Evolutionary conservation across 2,329 filamentous ascomycete species (phyloP).

Genomic region (Aspergillus udagawae): DNA sequence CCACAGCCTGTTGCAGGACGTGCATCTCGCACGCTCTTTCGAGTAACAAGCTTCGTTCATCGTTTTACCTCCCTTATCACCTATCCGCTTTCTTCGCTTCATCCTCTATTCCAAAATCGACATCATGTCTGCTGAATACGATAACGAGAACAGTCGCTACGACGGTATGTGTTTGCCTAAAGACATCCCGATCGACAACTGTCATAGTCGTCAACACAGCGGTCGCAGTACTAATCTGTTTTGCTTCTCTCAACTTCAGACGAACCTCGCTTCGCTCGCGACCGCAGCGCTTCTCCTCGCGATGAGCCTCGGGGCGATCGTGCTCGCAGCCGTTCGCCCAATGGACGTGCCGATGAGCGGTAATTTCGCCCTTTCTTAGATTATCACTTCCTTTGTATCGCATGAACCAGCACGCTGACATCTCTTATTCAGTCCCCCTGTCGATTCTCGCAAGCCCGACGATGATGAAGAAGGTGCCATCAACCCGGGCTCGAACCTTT

Average conservation of each 20-base stretch:
- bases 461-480: constrained; percentile 70
- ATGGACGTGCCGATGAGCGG: constrained; percentile 53
- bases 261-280: constrained; percentile 62
- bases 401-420: constrained; percentile 1
- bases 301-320: constrained; percentile 52
- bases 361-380: constrained; percentile 26
- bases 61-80: not conserved
- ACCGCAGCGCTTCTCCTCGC: constrained; percentile 64
- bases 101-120: constrained; percentile 15
- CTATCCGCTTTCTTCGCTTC: constrained; percentile 16
- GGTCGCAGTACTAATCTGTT: constrained; percentile 10
- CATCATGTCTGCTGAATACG: constrained; percentile 54
- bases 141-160: constrained; percentile 62
- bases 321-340: constrained; percentile 62
- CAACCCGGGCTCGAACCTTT: constrained; percentile 96
- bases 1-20: not conserved
- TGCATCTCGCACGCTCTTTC: constrained; percentile 8
- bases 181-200: constrained; percentile 7
- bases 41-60: not conserved
- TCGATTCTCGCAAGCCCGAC: constrained; percentile 45
- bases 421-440: constrained; percentile 37
- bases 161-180: constrained; percentile 49
- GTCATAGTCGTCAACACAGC: constrained; percentile 3
- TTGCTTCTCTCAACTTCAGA: constrained; percentile 34
- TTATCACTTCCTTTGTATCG: not conserved